Conservation (phyloP, 257 asterid species). For the Pogostemon cablin region DNA sequence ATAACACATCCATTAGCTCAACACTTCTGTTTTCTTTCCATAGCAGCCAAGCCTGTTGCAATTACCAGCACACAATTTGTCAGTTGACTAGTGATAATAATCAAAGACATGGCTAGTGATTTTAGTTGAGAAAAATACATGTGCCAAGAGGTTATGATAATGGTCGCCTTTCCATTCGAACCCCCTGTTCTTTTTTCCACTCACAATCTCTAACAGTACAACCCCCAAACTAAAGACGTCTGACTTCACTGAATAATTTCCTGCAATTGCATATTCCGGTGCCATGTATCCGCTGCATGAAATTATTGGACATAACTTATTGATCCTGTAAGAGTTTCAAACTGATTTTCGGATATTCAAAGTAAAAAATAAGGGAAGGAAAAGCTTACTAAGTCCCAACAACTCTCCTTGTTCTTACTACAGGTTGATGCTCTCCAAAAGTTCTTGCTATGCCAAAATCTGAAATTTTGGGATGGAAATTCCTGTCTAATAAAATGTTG, state of each 20-base stretch:
- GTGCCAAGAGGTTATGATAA: constrained; percentile 42
- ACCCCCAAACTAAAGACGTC: constrained; percentile 54
- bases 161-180: constrained; percentile 30
- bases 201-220: constrained; percentile 45
- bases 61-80: neutral
- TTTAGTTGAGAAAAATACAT: constrained; percentile 33
- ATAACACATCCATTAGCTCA: constrained; percentile 49
- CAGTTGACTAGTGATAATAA: neutral
- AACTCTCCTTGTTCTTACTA: constrained; percentile 41
- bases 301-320: neutral
- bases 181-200: constrained; percentile 44
- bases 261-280: constrained; percentile 48
- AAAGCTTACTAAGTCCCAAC: constrained; percentile 48
- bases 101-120: neutral
- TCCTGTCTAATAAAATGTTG: constrained; percentile 43
- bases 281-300: constrained; percentile 53
- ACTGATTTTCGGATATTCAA: neutral
- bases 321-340: neutral
- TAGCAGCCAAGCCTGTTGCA: constrained; percentile 46
- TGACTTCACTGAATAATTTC: constrained; percentile 47
- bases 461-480: constrained; percentile 46
- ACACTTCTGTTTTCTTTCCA: constrained; percentile 37
- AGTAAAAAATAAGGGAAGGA: no score
- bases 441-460: constrained; percentile 55
- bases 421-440: constrained; percentile 32